phyloP scores from a whole-genome alignment of 2,329 filamentous ascomycete species.

The Aschersonia sp. region DNA sequence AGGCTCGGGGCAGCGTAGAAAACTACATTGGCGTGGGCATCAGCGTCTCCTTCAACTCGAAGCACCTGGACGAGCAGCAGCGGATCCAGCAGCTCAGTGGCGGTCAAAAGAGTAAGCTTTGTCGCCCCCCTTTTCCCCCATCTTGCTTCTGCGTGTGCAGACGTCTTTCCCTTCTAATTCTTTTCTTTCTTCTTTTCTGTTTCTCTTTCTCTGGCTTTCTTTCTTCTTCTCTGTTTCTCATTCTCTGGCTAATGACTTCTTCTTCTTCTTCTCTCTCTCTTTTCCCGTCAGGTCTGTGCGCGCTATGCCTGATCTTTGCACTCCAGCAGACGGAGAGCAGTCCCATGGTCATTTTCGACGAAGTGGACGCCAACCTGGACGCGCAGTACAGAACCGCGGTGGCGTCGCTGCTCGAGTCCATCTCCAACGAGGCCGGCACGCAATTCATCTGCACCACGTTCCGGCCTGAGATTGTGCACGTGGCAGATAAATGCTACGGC shows the following conservation, averaged over 20 bases:
- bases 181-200: too few relatives aligned
- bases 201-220: too few relatives aligned
- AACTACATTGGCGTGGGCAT: constrained; percentile 96
- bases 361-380: constrained; percentile 96
- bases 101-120: constrained; percentile 82
- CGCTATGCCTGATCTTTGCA: constrained; percentile 96
- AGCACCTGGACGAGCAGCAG: constrained; percentile 88
- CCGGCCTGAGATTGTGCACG: constrained; percentile 85
- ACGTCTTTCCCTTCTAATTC: too few relatives aligned
- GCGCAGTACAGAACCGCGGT: constrained; percentile 96
- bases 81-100: constrained; percentile 93
- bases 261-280: neutral
- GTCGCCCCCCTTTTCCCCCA: neutral
- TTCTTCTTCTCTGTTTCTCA: too few relatives aligned
- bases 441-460: constrained; percentile 99
- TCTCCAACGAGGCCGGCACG: constrained; percentile 49
- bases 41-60: constrained; percentile 96
- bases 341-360: constrained; percentile 97
- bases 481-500: constrained; percentile 96
- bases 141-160: too few relatives aligned
- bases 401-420: constrained; percentile 71
- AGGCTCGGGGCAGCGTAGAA: constrained; percentile 62
- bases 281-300: constrained; percentile 59
- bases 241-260: too few relatives aligned
- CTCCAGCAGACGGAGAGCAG: constrained; percentile 95